Evolutionary conservation across 768 basidiomycete genomes (phyloP), one percentile per base, ranked within the genome.

Genomic region (Rhizopogon roseolus): DNA sequence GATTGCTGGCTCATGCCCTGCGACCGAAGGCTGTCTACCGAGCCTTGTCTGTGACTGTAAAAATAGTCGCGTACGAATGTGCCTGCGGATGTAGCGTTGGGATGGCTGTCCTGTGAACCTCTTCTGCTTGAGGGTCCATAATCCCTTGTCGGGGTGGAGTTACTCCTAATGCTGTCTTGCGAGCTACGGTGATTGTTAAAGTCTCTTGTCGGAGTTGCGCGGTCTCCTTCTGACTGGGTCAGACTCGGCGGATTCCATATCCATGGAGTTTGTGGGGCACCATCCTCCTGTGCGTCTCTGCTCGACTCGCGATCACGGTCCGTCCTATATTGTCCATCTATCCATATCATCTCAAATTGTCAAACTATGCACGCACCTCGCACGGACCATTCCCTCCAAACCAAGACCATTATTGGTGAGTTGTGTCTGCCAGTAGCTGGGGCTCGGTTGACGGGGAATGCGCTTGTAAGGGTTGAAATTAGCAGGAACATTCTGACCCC

Each of bases 401-500:
- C 83, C 84, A 5, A 90, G 69, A 0, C 83, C 82, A 64, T 90
- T 90, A 46, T 84, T 75, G 1, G 71, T 61, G 27, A 90, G 66
- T 60, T 77, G 65, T 4, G 79, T 80, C 3, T 77, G 76, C 64
- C 85, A 80, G 66, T 90, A 90, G 54, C 81, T 82, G 2, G 80
- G 78, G 58, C 84, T 84, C 5, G 85, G 81, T 0, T 78, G 77
- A 41, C 76, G 81, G n/a, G 81, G 77, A 10, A 73, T 61, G 17
- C 83, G 81, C 63, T 88, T 88, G 73, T 81, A 82, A 0, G 88
- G 88, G 53, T 87, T 84, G 57, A 67, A 74, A 40, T 66, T 64
- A 53, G 65, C 56, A 14, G 64, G 66, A 25, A 64, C 60, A 2
- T 36, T 43, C 14, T 42, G 34, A 17, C 34, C 56, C 62, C 64